Base-by-base conservation (phyloP, 495 filamentous ascomycete species). In the Neurospora sublineolata region DNA sequence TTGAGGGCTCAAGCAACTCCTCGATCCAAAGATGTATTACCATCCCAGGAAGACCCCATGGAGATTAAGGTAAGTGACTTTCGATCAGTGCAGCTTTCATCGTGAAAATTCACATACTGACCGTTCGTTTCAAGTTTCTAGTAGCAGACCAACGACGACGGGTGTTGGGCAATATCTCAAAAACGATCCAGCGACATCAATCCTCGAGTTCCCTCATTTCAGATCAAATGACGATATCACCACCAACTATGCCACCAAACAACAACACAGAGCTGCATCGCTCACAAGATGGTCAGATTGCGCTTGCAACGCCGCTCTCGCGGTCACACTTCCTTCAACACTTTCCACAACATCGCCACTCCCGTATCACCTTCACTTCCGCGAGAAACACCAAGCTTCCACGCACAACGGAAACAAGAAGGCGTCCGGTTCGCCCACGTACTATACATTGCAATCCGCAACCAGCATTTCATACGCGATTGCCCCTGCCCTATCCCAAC, bases 401-500 rank as follows among this genome's bases (percentile, higher is more conserved):
- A 18, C 16, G 16, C 16, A n/a, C 16, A 18, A n/a, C 40, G 40
- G 16, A 6, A 42, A 3, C 40, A n/a, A n/a, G n/a, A 76, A 44
- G 75, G 72, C n/a, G 71, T 72, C 1, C 39, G 68, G 18, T 78
- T 80, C 36, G 78, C 76, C 8, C 30, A 71, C 6, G 75, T 73
- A 23, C 70, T 80, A 16, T 79, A 73, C 71, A 69, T 71, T 1
- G 70, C 77, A 0, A 75, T 79, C 42, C 68, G 73, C 41, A 80
- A 80, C 72, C 72, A 78, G 27, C 75, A 75, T 16, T 70, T 70
- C 30, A 80, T 79, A 76, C 64, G 75, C 23, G 70, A 58, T 4
- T 80, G 78, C 60, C 69, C 46, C 39, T 80, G 78, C 40, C 71
- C 72, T 11, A 37, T 64, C 3, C 78, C 77, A 0, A 69, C 42